Evolutionary conservation across 352 stramenopile species (phyloP), one percentile per base, ranked within the genome.

Genomic region (Globisporangium ultimum): DNA sequence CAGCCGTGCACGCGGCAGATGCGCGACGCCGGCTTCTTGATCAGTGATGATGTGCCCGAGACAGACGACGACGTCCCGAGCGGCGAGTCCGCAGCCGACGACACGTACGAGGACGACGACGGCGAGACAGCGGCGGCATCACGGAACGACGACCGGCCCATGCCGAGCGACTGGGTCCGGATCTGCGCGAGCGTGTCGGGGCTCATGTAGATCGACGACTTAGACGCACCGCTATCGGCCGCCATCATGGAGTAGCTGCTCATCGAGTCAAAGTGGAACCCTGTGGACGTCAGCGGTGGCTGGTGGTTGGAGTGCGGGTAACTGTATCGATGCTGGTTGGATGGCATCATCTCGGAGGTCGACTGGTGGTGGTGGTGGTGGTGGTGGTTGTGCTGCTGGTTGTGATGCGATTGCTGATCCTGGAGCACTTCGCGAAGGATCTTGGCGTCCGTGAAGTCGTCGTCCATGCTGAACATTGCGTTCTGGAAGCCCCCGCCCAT

Each of bases 1-100:
- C 85, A 95, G 2, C 76, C 80, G 9, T 69, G 53, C 61, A 92
- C 78, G 46, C 84, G 85, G 68, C 85, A 95, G 53, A 92, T 87
- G 24, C 85, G 82, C 6, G 82, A 80, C 14, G 77, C 73, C n/a
- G 76, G 69, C 34, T 74, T 84, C 48, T 78, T 82, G 67, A 87
- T 89, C 63, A 69, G 55, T 20, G 53, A 53, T 58, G 70, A 70
- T 42, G 65, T 78, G 49, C 64, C 57, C 20, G 68, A 72, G 20
- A 68, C 71, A 55, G 60, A 68, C 49, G 65, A 32, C 24, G 24
- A 36, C 28, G 28, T 36, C 28, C 28, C 60, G 11, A 76, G 46
- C 2, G 50, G 62, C 21, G 62, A 51, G 5, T 36, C 21, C 12
- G 62, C 32, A 9, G 56, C 42, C 41, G 56, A 55, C n/a, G 41